These are phyloP conservation scores for Haematococcus lacustris DNA, from an alignment of 139 green algal genomes.

Conservation along the genomic window DNA sequence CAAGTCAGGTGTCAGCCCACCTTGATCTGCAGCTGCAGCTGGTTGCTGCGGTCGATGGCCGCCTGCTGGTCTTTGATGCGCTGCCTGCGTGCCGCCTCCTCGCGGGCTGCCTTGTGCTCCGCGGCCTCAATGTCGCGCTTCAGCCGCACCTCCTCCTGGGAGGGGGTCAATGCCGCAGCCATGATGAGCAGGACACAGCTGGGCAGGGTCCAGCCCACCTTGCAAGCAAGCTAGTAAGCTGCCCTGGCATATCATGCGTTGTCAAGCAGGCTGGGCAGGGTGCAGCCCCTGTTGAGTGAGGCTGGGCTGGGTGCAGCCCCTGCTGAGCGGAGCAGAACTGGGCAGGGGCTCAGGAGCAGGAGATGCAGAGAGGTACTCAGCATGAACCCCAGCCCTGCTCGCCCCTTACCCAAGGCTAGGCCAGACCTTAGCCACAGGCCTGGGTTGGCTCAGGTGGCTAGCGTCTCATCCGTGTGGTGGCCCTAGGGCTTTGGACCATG, in stretches of 20 bases:
- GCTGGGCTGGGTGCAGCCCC: no score
- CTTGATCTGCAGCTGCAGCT: conserved; percentile 41
- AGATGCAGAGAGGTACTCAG: no score
- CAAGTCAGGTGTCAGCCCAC: no score
- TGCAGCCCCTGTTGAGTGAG: no score
- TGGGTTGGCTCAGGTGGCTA: no score
- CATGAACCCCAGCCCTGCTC: no score
- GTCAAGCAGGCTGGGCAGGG: background rate
- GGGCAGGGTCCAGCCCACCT: background rate
- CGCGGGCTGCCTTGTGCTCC: conserved; percentile 11
- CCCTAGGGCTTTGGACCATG: no score
- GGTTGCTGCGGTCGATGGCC: conserved; percentile 21
- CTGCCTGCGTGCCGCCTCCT: conserved; percentile 20
- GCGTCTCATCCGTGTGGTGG: no score
- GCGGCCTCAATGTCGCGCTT: conserved; percentile 21
- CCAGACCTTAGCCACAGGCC: no score
- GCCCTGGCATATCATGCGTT: background rate
- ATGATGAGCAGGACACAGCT: background rate
- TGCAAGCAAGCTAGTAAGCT: background rate
- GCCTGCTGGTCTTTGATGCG: conserved; percentile 1
- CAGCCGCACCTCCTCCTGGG: conserved; percentile 30
- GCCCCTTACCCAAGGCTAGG: no score
- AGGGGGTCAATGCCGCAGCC: conserved; percentile 30
- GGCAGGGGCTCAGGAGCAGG: no score
- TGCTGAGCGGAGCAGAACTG: no score